phyloP scores from a whole-genome alignment of 345 rosid genomes.

The Camelina hispida region DNA sequence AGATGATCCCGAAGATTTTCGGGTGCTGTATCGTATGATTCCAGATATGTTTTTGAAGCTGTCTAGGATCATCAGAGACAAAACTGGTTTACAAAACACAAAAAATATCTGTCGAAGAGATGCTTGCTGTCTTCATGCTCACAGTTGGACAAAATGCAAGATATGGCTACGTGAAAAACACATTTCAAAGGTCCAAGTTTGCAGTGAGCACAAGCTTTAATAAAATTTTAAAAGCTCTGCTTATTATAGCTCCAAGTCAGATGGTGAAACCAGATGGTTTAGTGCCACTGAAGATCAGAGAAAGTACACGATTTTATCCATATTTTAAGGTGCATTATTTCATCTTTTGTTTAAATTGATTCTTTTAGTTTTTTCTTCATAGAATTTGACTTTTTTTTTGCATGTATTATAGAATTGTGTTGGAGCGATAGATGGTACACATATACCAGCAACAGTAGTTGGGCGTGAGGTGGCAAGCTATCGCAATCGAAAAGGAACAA shows the following conservation, averaged over 20 bases:
- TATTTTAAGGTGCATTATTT: background rate
- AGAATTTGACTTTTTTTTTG: no score
- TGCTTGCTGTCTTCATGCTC: background rate
- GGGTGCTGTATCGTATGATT: background rate
- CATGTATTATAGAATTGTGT: no score
- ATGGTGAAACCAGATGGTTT: background rate
- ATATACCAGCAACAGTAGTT: no score
- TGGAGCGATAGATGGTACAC: no score
- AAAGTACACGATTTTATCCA: background rate
- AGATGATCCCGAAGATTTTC: background rate
- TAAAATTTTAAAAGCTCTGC: background rate
- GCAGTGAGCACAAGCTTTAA: background rate
- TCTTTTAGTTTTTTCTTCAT: no score
- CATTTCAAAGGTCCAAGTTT: background rate
- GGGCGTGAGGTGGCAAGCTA: no score
- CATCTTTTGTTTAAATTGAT: no score
- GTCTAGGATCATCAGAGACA: background rate
- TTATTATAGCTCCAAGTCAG: background rate
- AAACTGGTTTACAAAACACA: background rate
- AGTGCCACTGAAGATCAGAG: background rate
- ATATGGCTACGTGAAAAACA: background rate
- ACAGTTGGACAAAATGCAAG: no score
- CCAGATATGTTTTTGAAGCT: background rate
- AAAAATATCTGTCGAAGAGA: background rate
- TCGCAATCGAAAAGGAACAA: no score